Base-by-base conservation (phyloP, 1,139 yeast species). In the Kodamaea derodonti region DNA sequence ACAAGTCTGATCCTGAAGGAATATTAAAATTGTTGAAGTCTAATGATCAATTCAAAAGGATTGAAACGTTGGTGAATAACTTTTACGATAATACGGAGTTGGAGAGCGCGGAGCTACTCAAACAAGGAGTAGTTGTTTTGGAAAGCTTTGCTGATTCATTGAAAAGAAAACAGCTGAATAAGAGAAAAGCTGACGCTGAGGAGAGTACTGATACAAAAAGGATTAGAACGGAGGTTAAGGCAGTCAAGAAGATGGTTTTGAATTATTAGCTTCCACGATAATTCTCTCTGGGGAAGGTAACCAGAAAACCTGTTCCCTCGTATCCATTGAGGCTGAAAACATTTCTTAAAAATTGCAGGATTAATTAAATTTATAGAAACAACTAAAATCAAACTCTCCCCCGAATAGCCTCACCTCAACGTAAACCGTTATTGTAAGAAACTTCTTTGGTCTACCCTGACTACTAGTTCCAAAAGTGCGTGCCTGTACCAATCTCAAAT, bases 121-220 rank as follows among this genome's bases (percentile, higher is more conserved):
- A 36, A 15, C 32, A 27, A 12, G 33, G 24, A 12, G 24, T 18
- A 12, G 33, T 34, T 5, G 26, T 37, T 3, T 29, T 38, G 6
- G 31, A 24, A 7, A 39, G 37, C 14, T 37, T 37, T 22, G 37
- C 32, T 10, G 14, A 17, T 9, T 14, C 28, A 12, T 27, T 36
- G 18, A 36, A 37, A 24, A 33, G 38, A 8, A 44, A 30, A 22
- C 26, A 24, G 8, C 4, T 24, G 13, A 38, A 29, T 15, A 44
- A 40, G 33, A 42, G 42, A 27, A 33, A 28, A 20, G n/a, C 29
- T 6, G 37, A 41, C n/a, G n/a, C n/a, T n/a, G 34, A 31, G 3
- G 35, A 30, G 5, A 31, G 24, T 11, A 28, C 24, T 10, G 22
- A 30, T n/a, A 29, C 31, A 11, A 37, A 37, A 32, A 30, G 40